These are phyloP conservation scores for Phaffomyces thermotolerans DNA, from an alignment of 805 yeast genomes.

Conservation along the genomic window DNA sequence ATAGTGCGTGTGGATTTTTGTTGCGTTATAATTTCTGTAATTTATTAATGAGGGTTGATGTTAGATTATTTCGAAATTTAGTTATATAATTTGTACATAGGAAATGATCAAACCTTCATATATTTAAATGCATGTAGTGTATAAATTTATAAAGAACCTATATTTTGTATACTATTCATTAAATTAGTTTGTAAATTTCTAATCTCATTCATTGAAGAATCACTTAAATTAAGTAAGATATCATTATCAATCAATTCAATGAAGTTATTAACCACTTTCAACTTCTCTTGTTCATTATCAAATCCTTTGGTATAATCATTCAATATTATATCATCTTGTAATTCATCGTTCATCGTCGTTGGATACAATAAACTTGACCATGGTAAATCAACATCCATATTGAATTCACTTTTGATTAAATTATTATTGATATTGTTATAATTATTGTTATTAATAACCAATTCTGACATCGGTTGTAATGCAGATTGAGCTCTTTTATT, in stretches of 20 bases:
- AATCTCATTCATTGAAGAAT: constrained; percentile 5
- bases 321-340: neutral
- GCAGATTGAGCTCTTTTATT: too few species aligned
- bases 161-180: neutral
- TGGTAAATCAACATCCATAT: constrained; percentile 7
- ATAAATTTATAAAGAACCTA: too few species aligned
- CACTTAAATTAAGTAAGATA: constrained; percentile 1
- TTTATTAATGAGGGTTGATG: too few species aligned
- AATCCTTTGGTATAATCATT: too few species aligned
- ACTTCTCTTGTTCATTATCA: neutral
- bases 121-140: too few species aligned
- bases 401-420: constrained; percentile 4
- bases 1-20: too few species aligned
- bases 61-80: too few species aligned
- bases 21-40: too few species aligned
- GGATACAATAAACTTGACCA: constrained; percentile 3
- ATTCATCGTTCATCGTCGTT: neutral
- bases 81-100: neutral
- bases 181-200: neutral
- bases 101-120: neutral
- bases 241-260: constrained; percentile 9
- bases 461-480: constrained; percentile 21
- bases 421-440: neutral
- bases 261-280: constrained; percentile 8
- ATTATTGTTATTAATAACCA: constrained; percentile 1